Evolutionary conservation across 352 stramenopile genomes (phyloP).

Genomic region (Phytophthora lateralis): DNA sequence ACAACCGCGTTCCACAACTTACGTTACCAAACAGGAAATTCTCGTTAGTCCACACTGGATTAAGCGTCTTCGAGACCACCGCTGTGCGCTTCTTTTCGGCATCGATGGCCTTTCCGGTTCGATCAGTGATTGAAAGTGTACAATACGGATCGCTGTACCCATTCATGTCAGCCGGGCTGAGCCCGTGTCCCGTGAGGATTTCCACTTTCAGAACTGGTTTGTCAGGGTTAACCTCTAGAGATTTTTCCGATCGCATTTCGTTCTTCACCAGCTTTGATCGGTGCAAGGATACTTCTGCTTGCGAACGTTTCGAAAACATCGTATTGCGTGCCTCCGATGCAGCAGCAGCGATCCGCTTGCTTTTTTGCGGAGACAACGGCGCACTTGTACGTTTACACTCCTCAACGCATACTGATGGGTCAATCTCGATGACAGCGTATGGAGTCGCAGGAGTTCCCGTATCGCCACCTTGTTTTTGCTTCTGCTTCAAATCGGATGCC

Average conservation of each 20-base stretch:
- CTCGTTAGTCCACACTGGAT: constrained; percentile 73
- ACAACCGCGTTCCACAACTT: constrained; percentile 14
- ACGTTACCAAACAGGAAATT: constrained; percentile 68
- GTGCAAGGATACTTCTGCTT: constrained; percentile 64
- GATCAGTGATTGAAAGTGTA: constrained; percentile 64
- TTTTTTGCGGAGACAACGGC: constrained; percentile 53
- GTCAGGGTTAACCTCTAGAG: constrained; percentile 33
- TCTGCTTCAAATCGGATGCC: constrained; percentile 32
- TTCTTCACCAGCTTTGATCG: constrained; percentile 61
- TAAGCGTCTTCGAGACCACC: constrained; percentile 69
- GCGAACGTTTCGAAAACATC: constrained; percentile 52
- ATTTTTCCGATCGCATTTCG: constrained; percentile 62
- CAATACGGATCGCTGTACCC: constrained; percentile 83
- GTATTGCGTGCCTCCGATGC: constrained; percentile 45
- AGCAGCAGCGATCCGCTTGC: constrained; percentile 49
- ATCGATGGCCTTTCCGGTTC: constrained; percentile 55
- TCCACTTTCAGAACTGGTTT: constrained; percentile 54
- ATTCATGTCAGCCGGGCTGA: constrained; percentile 58
- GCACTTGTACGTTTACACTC: constrained; percentile 55
- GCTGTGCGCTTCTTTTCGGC: constrained; percentile 75
- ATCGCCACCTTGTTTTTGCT: constrained; percentile 26
- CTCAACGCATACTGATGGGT: constrained; percentile 59
- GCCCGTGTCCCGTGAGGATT: constrained; percentile 62
- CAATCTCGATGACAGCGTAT: constrained; percentile 68
- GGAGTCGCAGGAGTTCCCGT: constrained; percentile 40